Evolutionary conservation across 2,329 filamentous ascomycete species (phyloP), one percentile per base, ranked within the genome.

Genomic region (Ophiocordyceps camponoti-saundersi): DNA sequence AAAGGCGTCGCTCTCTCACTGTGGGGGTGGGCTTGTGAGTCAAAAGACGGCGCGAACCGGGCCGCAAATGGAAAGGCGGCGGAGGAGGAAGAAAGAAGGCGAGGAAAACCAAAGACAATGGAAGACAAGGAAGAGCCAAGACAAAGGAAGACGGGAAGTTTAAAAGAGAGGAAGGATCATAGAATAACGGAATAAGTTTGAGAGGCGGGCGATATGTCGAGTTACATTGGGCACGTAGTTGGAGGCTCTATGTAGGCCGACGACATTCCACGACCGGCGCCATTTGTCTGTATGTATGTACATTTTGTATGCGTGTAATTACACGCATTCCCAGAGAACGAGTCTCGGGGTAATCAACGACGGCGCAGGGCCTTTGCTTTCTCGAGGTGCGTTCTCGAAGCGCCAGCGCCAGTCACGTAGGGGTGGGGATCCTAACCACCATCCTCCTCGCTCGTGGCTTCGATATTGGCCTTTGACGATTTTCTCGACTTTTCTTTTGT

Each of bases 401-500:
- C 18, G 36, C 10, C 36, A 10, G 36, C 8, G 11, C n/a, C 42
- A 7, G 42, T 5, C 26, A 15, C 2, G 23, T 1, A 32, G 18
- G 21, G 20, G 13, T 4, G 7, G 30, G 29, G 18, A 41, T 43
- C 45, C 47, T 55, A 59, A 30, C 65, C 63, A 18, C 73, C 73
- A 1, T 74, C 73, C 53, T 79, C 75, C 43, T 80, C 77, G 47
- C 76, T 80, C 0, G 77, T 81, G 4, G 72, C 72, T 46, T 81
- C 77, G 43, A 81, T 79, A 52, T 80, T 82, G 16, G 73, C 60
- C 60, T 73, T 79, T 49, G 64, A 55, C 46, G 67, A 64, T 57
- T 66, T 66, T 29, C 26, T 29, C 42, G 65, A 59, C 56, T 70
- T 70, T 2, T 60, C 52, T 51, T 63, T 63, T 52, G 60, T 64